phyloP scores from a whole-genome alignment of 2,329 filamentous ascomycete species.

The Fusarium sp. region DNA sequence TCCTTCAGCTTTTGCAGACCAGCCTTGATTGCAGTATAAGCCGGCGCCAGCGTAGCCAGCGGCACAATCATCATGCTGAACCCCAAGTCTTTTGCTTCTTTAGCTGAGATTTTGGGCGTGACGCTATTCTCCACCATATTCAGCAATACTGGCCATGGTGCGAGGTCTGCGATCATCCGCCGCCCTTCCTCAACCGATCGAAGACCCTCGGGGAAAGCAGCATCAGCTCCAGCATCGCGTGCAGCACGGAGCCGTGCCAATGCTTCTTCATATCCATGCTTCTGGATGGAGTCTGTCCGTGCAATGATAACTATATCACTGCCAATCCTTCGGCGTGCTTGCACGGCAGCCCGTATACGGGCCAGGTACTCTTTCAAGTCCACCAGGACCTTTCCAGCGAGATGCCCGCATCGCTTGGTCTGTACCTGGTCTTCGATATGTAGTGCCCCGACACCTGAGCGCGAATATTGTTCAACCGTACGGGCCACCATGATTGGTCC shows the following conservation, averaged over 20 bases:
- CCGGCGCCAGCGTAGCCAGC: neutral
- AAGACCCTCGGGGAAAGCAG: neutral
- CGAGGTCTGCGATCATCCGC: neutral
- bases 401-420: neutral
- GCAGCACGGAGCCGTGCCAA: neutral
- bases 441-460: neutral
- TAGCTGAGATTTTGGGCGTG: neutral
- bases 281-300: neutral
- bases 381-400: neutral
- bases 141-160: neutral
- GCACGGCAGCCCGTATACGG: neutral
- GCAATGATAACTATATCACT: neutral
- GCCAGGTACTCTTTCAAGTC: neutral
- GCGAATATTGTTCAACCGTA: slow-evolving; percentile 1
- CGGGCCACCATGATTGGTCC: slow-evolving; percentile 1
- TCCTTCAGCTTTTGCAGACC: neutral
- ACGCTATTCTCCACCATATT: slow-evolving; percentile 8
- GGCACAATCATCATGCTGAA: slow-evolving; percentile 6
- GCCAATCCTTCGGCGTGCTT: neutral
- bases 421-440: slow-evolving; percentile 1
- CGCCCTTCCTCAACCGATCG: neutral
- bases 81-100: neutral
- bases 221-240: neutral
- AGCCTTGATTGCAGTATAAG: neutral
- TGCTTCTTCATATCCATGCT: neutral